Conservation (phyloP, 495 filamentous ascomycete species). For the Aspergillus heteromorphus region DNA sequence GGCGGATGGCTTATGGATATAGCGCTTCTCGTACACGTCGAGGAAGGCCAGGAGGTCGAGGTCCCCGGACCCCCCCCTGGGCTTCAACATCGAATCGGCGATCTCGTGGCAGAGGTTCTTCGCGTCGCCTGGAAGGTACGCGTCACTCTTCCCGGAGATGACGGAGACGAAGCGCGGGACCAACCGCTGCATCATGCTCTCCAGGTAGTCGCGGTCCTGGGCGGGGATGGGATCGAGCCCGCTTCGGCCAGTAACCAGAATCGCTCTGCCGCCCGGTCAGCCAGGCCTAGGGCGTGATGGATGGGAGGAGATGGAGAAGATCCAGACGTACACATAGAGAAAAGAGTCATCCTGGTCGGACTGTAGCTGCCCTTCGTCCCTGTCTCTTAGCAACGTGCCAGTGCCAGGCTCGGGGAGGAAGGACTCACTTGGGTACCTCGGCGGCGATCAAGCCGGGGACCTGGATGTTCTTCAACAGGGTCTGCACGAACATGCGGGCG, state of each 20-base stretch:
- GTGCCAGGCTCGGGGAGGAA: background rate
- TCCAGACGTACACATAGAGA: background rate
- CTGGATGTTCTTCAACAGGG: background rate
- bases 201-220: background rate
- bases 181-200: background rate
- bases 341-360: background rate
- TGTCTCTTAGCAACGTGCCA: background rate
- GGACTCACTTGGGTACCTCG: background rate
- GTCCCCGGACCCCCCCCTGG: background rate
- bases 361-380: background rate
- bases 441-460: background rate
- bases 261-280: background rate
- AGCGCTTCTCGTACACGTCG: background rate
- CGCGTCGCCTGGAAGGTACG: constrained; percentile 2
- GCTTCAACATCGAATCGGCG: background rate
- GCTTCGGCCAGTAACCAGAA: background rate
- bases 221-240: background rate
- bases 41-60: background rate
- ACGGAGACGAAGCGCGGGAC: background rate
- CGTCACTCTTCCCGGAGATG: background rate
- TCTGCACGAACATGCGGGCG: background rate
- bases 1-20: background rate
- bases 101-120: background rate
- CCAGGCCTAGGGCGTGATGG: background rate
- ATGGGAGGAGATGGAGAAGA: background rate